These are phyloP conservation scores for Tylopilus sp. DNA, from an alignment of 1,284 basidiomycete genomes.

Conservation along the genomic window DNA sequence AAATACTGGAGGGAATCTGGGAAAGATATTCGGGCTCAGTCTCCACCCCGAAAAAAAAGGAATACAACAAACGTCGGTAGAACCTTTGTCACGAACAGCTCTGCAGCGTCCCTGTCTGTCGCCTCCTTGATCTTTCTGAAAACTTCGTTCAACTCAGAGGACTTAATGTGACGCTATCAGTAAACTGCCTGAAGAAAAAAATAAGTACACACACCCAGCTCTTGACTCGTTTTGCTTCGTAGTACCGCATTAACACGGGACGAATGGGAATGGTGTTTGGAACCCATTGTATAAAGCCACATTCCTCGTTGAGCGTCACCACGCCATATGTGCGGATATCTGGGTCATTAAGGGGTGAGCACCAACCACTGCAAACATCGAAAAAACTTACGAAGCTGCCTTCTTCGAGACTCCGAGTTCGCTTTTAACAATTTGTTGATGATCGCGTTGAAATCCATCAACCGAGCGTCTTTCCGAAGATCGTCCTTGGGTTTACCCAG, in stretches of 20 bases:
- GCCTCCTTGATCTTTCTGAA: conserved; percentile 60
- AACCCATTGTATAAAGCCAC: conserved; percentile 99
- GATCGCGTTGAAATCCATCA: conserved; percentile 99
- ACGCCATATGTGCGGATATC: conserved; percentile 97
- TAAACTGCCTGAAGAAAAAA: not conserved
- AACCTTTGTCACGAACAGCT: conserved; percentile 62
- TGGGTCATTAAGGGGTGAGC: conserved; percentile 34
- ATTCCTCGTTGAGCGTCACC: conserved; percentile 95
- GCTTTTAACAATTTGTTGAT: conserved; percentile 97
- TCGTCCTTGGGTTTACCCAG: conserved; percentile 98
- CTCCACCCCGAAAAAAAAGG: conserved; percentile 2
- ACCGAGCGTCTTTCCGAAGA: conserved; percentile 91
- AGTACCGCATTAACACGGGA: conserved; percentile 74
- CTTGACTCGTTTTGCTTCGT: conserved; percentile 60
- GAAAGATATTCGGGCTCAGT: conserved; percentile 15
- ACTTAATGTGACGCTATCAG: conserved; percentile 24
- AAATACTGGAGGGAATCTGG: conserved; percentile 81
- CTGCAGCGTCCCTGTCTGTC: conserved; percentile 52
- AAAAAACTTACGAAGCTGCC: conserved; percentile 72
- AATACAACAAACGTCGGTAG: conserved; percentile 52
- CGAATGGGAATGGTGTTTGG: conserved; percentile 89
- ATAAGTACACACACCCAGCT: conserved; percentile 55
- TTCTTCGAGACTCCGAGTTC: conserved; percentile 87
- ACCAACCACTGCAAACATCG: not conserved
- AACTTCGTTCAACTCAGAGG: conserved; percentile 50